A percentile compares a stretch with the other conserved stretches of the same genome.
Evolutionary conservation across 352 stramenopile genomes (phyloP).

Genomic region (Phytopythium mirpurense): DNA sequence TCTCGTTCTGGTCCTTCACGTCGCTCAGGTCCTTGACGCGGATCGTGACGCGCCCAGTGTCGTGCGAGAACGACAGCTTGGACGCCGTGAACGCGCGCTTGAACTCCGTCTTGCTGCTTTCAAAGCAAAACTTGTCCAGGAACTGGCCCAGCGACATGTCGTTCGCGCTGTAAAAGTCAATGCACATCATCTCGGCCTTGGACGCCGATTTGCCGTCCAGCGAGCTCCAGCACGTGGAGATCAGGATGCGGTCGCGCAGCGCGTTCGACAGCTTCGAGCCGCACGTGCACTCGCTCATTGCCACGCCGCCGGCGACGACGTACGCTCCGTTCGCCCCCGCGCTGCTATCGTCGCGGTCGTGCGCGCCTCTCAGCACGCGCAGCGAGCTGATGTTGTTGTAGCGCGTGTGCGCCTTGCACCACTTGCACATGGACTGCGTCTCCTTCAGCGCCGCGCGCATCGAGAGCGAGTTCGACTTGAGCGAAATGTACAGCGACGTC

Average conservation of each 20-base stretch:
- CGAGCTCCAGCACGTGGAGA: constrained; percentile 83
- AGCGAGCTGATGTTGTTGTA: constrained; percentile 85
- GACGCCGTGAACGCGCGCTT: constrained; percentile 74
- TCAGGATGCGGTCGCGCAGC: constrained; percentile 66
- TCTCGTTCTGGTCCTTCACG: constrained; percentile 57
- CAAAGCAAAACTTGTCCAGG: constrained; percentile 75
- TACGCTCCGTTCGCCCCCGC: constrained; percentile 10
- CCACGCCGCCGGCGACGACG: constrained; percentile 2
- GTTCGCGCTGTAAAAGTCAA: constrained; percentile 83
- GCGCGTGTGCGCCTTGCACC: constrained; percentile 75
- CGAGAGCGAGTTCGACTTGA: constrained; percentile 84
- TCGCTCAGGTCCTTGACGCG: constrained; percentile 67
- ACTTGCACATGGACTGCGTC: constrained; percentile 77
- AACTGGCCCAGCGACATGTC: constrained; percentile 85
- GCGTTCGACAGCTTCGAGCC: constrained; percentile 48
- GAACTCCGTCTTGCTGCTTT: constrained; percentile 59
- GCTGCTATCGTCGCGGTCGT: constrained; percentile 11
- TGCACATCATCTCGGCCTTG: constrained; percentile 86
- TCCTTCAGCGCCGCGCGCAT: constrained; percentile 80
- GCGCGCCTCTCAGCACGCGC: constrained; percentile 29
- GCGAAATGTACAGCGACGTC: constrained; percentile 75
- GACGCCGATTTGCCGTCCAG: constrained; percentile 71
- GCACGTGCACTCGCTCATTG: constrained; percentile 51
- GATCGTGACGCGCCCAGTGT: constrained; percentile 67
- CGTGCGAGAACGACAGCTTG: constrained; percentile 81